These are phyloP conservation scores for Diaporthe sp. DNA, from an alignment of 2,329 filamentous ascomycete species.

Conservation along the genomic window DNA sequence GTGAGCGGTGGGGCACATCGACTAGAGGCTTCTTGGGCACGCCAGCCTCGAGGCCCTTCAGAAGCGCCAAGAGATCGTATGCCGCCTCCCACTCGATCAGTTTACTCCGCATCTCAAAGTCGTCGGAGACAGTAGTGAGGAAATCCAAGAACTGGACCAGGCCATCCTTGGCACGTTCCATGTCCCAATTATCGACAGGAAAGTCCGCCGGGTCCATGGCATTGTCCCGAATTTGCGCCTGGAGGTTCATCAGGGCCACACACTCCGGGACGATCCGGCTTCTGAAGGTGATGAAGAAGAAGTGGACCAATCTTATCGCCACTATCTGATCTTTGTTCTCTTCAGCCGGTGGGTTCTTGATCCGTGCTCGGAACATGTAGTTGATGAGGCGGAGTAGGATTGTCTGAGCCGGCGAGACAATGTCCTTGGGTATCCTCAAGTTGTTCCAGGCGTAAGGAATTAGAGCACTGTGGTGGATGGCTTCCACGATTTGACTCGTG, in stretches of 20 bases:
- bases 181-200: conserved; percentile 95
- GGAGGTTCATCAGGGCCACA: conserved; percentile 91
- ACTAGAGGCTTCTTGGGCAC: conserved; percentile 85
- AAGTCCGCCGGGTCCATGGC: conserved; percentile 85
- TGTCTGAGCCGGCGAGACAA: conserved; percentile 94
- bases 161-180: conserved; percentile 96
- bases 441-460: conserved; percentile 94
- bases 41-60: conserved; percentile 87
- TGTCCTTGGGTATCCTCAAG: conserved; percentile 92
- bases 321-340: conserved; percentile 64
- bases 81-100: conserved; percentile 93
- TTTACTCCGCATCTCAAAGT: conserved; percentile 83
- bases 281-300: conserved; percentile 92
- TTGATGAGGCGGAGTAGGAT: conserved; percentile 92
- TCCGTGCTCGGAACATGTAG: conserved; percentile 80
- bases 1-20: conserved; percentile 54
- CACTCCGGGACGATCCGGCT: conserved; percentile 94
- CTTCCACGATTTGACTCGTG: conserved; percentile 94
- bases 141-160: conserved; percentile 96
- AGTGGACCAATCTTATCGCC: conserved; percentile 78
- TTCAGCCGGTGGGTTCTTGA: conserved; percentile 53
- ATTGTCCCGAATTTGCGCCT: conserved; percentile 86
- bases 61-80: conserved; percentile 86
- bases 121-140: conserved; percentile 88
- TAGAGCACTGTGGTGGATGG: conserved; percentile 87